Percentiles rank a stretch among this genome's conserved stretches.
phyloP scores from a whole-genome alignment of 371 early-diverging fungal species.

The Mortierella polycephala region DNA sequence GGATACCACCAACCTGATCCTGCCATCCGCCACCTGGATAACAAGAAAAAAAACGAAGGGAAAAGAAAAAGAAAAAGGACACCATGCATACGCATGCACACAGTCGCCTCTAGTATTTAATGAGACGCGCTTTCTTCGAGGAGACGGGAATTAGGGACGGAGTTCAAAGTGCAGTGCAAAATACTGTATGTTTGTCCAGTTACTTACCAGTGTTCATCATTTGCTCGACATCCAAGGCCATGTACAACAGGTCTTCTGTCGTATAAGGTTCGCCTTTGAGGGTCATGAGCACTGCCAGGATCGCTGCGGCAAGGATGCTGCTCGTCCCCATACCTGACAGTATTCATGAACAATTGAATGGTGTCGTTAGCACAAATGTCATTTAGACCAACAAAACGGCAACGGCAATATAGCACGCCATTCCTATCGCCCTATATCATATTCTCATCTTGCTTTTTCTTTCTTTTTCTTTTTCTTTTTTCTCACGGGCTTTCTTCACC shows the following conservation, averaged over 20 bases:
- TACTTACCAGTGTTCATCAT: slow-evolving; percentile 48
- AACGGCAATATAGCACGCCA: neutral
- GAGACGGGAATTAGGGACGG: neutral
- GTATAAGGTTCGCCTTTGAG: slow-evolving; percentile 37
- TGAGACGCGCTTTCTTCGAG: neutral
- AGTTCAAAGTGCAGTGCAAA: too few species aligned
- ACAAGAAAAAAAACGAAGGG: neutral
- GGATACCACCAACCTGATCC: slow-evolving; percentile 47
- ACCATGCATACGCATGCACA: neutral
- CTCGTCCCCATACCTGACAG: slow-evolving; percentile 46
- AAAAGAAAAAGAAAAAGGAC: too few species aligned
- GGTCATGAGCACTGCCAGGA: slow-evolving; percentile 37
- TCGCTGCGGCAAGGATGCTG: slow-evolving; percentile 42
- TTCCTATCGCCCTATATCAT: too few species aligned
- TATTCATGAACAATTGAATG: neutral
- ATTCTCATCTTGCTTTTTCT: too few species aligned
- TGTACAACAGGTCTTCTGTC: slow-evolving; percentile 27
- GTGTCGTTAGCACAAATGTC: neutral
- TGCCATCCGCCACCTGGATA: slow-evolving; percentile 53
- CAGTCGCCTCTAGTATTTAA: neutral
- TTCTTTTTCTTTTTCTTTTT: too few species aligned
- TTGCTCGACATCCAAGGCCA: slow-evolving; percentile 48
- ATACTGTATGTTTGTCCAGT: neutral
- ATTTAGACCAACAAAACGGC: neutral
- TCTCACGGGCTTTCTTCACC: too few species aligned